Evolutionary conservation across 495 filamentous ascomycete species (phyloP).

Genomic region (Thozetella sp.): DNA sequence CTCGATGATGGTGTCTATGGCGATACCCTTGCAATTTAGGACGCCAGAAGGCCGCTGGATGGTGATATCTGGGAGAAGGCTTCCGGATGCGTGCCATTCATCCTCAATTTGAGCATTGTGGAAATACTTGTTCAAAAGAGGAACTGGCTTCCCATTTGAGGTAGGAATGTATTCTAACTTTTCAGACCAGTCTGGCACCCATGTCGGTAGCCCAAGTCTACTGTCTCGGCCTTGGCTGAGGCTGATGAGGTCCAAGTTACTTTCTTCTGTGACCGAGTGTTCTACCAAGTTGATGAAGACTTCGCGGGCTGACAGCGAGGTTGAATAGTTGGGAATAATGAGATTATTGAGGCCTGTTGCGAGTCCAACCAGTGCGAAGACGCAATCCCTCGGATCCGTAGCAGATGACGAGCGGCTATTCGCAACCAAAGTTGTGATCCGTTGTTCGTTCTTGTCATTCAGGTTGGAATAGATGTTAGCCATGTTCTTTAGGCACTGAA

Average conservation of each 20-base stretch:
- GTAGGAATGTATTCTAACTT: background rate
- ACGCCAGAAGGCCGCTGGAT: background rate
- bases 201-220: background rate
- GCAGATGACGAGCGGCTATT: background rate
- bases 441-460: background rate
- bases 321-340: background rate
- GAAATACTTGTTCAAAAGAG: background rate
- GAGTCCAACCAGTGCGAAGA: background rate
- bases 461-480: background rate
- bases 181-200: background rate
- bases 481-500: background rate
- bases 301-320: background rate
- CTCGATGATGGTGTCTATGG: background rate
- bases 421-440: background rate
- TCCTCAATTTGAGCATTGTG: background rate
- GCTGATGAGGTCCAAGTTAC: background rate
- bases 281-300: background rate
- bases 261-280: constrained; percentile 3
- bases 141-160: background rate
- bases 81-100: background rate
- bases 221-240: background rate
- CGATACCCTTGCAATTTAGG: background rate
- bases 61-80: background rate
- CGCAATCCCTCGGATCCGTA: background rate
- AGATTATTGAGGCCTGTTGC: constrained; percentile 1